Percentiles rank a stretch among this genome's conserved stretches.
phyloP scores from a whole-genome alignment of 2,329 filamentous ascomycete species.

The Ophiostoma quercus region DNA sequence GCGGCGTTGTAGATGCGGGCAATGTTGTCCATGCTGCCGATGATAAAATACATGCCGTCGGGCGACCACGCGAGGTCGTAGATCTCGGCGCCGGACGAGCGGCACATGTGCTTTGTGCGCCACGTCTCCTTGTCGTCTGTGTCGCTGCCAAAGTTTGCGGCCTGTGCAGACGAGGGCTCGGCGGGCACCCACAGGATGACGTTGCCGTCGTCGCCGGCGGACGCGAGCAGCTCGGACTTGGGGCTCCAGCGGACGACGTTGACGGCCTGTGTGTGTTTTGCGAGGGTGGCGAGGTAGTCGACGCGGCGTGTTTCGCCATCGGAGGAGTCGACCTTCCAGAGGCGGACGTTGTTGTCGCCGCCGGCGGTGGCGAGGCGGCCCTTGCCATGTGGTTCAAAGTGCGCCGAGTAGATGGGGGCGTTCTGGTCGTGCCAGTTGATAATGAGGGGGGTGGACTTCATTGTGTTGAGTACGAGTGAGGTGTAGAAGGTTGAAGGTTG shows the following conservation, averaged over 20 bases:
- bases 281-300: conserved; percentile 83
- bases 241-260: conserved; percentile 97
- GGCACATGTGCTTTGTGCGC: conserved; percentile 96
- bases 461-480: conserved; percentile 40
- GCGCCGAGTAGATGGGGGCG: conserved; percentile 91
- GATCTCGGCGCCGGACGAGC: conserved; percentile 89
- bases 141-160: conserved; percentile 72
- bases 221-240: conserved; percentile 87
- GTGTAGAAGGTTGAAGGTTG: background rate
- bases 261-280: conserved; percentile 93
- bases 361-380: conserved; percentile 88
- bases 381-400: conserved; percentile 90
- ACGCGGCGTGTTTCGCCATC: conserved; percentile 83
- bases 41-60: conserved; percentile 94
- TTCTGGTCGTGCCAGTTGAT: conserved; percentile 99
- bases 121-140: conserved; percentile 94
- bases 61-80: conserved; percentile 99
- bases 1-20: conserved; percentile 93
- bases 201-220: conserved; percentile 94
- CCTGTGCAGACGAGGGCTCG: conserved; percentile 43
- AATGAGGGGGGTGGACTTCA: conserved; percentile 95
- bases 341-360: conserved; percentile 93
- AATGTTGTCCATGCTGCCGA: conserved; percentile 98
- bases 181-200: conserved; percentile 93
- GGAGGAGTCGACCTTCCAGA: conserved; percentile 78